Evolutionary conservation across 2,329 filamentous ascomycete genomes (phyloP).

Genomic region (Penicillium sp.): DNA sequence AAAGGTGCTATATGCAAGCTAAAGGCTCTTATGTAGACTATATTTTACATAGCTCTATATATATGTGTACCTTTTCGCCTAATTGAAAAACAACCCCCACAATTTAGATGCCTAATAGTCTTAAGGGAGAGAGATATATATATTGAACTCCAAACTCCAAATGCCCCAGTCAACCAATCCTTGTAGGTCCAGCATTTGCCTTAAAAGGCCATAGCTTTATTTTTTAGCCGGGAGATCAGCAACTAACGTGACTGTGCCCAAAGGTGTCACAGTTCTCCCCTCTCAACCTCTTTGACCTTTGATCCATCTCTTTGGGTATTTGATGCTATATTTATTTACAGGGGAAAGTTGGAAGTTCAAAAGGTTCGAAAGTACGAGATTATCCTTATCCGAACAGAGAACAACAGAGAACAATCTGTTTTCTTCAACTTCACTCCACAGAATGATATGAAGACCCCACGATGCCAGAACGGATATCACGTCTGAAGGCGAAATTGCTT

Average conservation of each 20-base stretch:
- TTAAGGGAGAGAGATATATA: too few relatives aligned
- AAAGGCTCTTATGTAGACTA: not conserved
- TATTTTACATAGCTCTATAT: not conserved
- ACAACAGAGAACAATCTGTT: too few relatives aligned
- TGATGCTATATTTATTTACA: not conserved
- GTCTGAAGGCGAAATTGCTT: constrained; percentile 39
- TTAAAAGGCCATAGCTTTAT: constrained; percentile 2
- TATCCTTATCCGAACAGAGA: not conserved
- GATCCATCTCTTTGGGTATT: not conserved
- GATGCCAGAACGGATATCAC: constrained; percentile 37
- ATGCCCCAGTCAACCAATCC: not conserved
- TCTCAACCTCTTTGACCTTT: not conserved
- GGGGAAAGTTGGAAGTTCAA: too few relatives aligned
- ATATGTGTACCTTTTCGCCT: not conserved
- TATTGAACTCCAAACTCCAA: too few relatives aligned
- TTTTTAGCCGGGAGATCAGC: not conserved
- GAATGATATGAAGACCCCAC: constrained; percentile 16
- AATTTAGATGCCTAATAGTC: not conserved
- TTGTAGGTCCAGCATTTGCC: not conserved
- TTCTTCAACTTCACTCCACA: constrained; percentile 1
- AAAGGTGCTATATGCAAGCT: not conserved
- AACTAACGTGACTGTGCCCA: constrained; percentile 1
- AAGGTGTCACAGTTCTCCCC: not conserved
- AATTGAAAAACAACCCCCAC: not conserved
- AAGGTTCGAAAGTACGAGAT: not conserved